Base-by-base conservation (phyloP, 257 asterid species). In the Ehretia macrophylla region DNA sequence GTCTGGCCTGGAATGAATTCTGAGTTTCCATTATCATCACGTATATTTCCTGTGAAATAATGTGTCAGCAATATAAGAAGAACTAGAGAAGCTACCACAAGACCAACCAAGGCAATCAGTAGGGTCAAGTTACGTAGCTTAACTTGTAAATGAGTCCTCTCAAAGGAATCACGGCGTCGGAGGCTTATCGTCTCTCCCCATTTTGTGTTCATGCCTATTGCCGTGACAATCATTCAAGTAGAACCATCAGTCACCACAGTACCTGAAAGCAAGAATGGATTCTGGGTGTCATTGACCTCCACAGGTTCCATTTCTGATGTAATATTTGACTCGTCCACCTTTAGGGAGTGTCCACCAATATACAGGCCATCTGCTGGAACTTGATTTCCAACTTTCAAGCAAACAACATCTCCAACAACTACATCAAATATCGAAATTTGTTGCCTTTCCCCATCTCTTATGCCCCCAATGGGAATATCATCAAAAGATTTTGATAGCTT, bases 301-400 rank as follows among this genome's bases (percentile, higher is more conserved):
- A 68, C 68, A 0, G 21, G 67, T 11, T 54, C 68, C 14, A 61
- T 62, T 27, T 68, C 73, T 18, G 68, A 58, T 5, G 64, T 54
- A 56, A 68, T 55, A 27, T 52, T 55, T 5, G 73, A 68, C 23
- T 68, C 68, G 16, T 68, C 73, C 17, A 68, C 63, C 51, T 42
- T 54, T 16, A 68, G 23, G 14, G 58, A 54, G 8, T 61, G 21
- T 4, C 73, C 73, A 4, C 5, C 38, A 23, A 61, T n/a, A 27
- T 50, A 55, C 10, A 68, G 22, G 1, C 73, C 73, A 46, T 68
- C 73, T 20, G 73, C 68, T 18, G 73, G 73, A 21, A 68, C 18
- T 14, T 61, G 73, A 48, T 62, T 59, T 18, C 73, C 73, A 61
- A 50, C 60, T 27, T 55, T 55, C 63, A 68, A 39, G 14, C 58